Conservation (phyloP, 768 basidiomycete genomes). For the Suillus variegatus region DNA sequence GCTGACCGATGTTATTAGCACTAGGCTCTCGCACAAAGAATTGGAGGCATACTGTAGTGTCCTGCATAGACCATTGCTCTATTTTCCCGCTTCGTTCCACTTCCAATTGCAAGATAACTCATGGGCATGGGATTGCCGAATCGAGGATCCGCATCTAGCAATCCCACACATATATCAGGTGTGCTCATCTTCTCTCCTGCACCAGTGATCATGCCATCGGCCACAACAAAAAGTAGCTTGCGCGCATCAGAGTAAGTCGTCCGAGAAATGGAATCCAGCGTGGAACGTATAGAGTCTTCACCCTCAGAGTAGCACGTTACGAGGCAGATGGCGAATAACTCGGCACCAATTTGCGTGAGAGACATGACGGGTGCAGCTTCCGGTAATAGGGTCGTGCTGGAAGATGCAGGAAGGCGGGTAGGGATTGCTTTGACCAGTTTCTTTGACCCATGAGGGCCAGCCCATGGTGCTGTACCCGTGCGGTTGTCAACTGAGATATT, state of each 20-base stretch:
- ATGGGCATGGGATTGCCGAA: constrained; percentile 97
- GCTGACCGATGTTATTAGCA: constrained; percentile 39
- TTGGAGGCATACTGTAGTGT: constrained; percentile 83
- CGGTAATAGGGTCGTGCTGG: constrained; percentile 54
- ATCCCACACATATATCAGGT: constrained; percentile 91
- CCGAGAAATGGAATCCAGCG: constrained; percentile 88
- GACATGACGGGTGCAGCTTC: constrained; percentile 60
- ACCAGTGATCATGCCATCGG: constrained; percentile 99
- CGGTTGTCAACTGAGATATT: constrained; percentile 91
- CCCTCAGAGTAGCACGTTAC: constrained; percentile 99
- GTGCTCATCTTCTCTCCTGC: constrained; percentile 95
- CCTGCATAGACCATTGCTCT: constrained; percentile 98
- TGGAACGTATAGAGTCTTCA: constrained; percentile 87
- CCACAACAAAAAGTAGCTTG: constrained; percentile 91
- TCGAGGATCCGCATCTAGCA: constrained; percentile 90
- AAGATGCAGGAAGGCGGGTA: constrained; percentile 52
- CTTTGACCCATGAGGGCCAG: constrained; percentile 55
- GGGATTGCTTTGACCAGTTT: constrained; percentile 49
- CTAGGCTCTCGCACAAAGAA: neutral
- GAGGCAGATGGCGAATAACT: constrained; percentile 92
- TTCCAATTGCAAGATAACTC: constrained; percentile 89
- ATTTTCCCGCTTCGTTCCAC: constrained; percentile 87
- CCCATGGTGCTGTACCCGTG: constrained; percentile 95
- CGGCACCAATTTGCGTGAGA: constrained; percentile 88
- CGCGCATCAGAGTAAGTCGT: constrained; percentile 92